Percentiles rank a stretch among this genome's conserved stretches.
phyloP scores from a whole-genome alignment of 306 rosid genomes.

The Luffa acutangula region DNA sequence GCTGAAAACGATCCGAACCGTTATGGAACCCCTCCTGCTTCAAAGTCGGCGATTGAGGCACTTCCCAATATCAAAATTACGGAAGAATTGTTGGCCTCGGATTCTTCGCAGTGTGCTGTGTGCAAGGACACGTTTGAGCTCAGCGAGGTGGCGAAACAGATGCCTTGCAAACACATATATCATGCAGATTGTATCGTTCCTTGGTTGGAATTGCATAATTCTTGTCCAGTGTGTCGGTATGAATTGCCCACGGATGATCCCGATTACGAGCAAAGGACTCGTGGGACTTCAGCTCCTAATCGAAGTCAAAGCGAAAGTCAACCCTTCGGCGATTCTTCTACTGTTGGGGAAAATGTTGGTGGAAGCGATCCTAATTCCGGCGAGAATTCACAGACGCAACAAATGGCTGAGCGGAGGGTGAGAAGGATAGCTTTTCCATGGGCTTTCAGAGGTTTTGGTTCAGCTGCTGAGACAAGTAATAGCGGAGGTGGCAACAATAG shows the following conservation, averaged over 20 bases:
- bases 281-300: slow-evolving; percentile 14
- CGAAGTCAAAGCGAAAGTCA: slow-evolving; percentile 27
- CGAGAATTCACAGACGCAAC: slow-evolving; percentile 24
- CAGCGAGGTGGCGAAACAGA: slow-evolving; percentile 56
- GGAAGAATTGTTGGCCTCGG: slow-evolving; percentile 49
- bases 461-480: slow-evolving; percentile 60
- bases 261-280: slow-evolving; percentile 60
- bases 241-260: slow-evolving; percentile 87
- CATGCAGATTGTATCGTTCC: slow-evolving; percentile 75
- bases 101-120: slow-evolving; percentile 82
- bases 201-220: slow-evolving; percentile 80
- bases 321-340: slow-evolving; percentile 16
- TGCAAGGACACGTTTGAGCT: slow-evolving; percentile 76
- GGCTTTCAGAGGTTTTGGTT: slow-evolving; percentile 34
- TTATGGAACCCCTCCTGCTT: slow-evolving; percentile 80
- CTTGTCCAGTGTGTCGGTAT: slow-evolving; percentile 88
- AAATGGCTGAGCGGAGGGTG: slow-evolving; percentile 41
- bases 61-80: slow-evolving; percentile 47
- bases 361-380: slow-evolving; percentile 17
- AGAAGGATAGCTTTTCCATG: slow-evolving; percentile 60
- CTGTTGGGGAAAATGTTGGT: slow-evolving; percentile 18
- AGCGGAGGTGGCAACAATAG: slow-evolving; percentile 34
- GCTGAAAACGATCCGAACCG: slow-evolving; percentile 93
- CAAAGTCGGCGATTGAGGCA: slow-evolving; percentile 46
- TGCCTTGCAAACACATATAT: slow-evolving; percentile 87